Conservation (phyloP, 2,329 filamentous ascomycete genomes). For the Didymella pinodella region DNA sequence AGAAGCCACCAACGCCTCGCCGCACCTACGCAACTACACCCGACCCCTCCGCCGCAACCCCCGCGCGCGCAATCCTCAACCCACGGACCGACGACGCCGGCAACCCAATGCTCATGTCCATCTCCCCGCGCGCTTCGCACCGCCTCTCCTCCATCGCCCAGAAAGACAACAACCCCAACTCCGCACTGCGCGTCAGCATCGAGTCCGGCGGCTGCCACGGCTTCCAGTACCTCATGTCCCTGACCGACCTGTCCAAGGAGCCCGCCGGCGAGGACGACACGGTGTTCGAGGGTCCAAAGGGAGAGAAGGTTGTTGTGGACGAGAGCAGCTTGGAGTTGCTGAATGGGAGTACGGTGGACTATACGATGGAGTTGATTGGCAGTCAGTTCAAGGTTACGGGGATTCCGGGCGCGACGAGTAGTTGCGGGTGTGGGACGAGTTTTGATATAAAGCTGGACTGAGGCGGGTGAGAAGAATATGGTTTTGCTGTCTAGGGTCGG, state of each 20-base stretch:
- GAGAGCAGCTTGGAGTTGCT: slow-evolving; percentile 84
- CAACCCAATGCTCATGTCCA: slow-evolving; percentile 81
- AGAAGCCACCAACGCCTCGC: slow-evolving; percentile 20
- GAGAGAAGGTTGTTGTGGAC: slow-evolving; percentile 88
- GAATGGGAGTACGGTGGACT: slow-evolving; percentile 94
- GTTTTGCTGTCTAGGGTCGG: too few relatives aligned
- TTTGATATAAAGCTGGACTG: slow-evolving; percentile 79
- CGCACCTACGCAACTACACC: slow-evolving; percentile 46
- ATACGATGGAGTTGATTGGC: slow-evolving; percentile 92
- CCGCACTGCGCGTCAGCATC: slow-evolving; percentile 89
- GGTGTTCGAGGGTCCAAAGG: slow-evolving; percentile 74
- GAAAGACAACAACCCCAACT: slow-evolving; percentile 70
- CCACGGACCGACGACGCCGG: slow-evolving; percentile 83
- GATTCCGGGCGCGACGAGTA: slow-evolving; percentile 90
- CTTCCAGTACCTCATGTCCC: slow-evolving; percentile 95
- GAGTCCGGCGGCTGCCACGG: slow-evolving; percentile 96
- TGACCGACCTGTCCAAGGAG: slow-evolving; percentile 68
- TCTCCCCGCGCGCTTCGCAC: slow-evolving; percentile 75
- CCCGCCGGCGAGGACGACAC: slow-evolving; percentile 76
- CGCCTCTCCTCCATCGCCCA: slow-evolving; percentile 73
- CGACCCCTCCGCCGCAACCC: slow-evolving; percentile 35
- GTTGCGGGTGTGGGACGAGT: slow-evolving; percentile 95
- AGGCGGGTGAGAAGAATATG: neutral
- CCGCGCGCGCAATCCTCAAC: slow-evolving; percentile 63
- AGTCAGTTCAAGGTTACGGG: slow-evolving; percentile 97